Evolutionary conservation across 1,284 basidiomycete genomes (phyloP), one percentile per base, ranked within the genome.

Genomic region (Polyporus tsugae): DNA sequence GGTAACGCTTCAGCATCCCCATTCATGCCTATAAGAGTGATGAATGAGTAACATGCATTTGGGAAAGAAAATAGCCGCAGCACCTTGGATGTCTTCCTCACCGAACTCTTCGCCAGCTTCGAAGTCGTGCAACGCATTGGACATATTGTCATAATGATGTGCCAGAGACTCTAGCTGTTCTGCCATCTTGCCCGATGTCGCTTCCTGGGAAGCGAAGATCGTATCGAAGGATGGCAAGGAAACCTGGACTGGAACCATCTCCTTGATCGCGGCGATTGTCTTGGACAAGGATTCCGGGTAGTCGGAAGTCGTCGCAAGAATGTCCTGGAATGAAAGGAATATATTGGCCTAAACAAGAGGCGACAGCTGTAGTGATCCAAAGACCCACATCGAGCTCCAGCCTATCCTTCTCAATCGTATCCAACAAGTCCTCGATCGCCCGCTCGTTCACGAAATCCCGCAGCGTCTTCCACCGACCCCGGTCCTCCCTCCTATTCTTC

Each of bases 391-490:
- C 93, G 39, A 94, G 80, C 42, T 80, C 82, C 69, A 81, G 83
- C 46, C 92, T 82, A 67, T 93, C 91, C 67, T 81, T 84, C 72
- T 95, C 93, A 64, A 94, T 87, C 2, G 83, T 84, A 64, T 94
- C 93, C 62, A 91, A 75, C 22, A 89, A 84, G 65, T 92, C 89
- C 66, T 95, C 93, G 55, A 95, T 89, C 10, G 88, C 90, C 41
- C 88, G 85, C 73, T 94, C 93, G 74, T 94, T 91, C 36, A 94
- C 90, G 78, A 95, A 95, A 75, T 94, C 92, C 39, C 93, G 84
- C 57, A 95, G 75, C 0, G 90, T 92, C 83, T 93, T 95, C 93
- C 93, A 95, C 57, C 81, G 83, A 49, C 81, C 84, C 66, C 89
- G 81, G 71, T 92, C 89, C 33, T 77, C 74, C 19, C 76, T 73